Percentiles rank a stretch among this genome's conserved stretches.
Evolutionary conservation across 495 filamentous ascomycete species (phyloP).

Genomic region (Hyaloscypha hepaticicola): DNA sequence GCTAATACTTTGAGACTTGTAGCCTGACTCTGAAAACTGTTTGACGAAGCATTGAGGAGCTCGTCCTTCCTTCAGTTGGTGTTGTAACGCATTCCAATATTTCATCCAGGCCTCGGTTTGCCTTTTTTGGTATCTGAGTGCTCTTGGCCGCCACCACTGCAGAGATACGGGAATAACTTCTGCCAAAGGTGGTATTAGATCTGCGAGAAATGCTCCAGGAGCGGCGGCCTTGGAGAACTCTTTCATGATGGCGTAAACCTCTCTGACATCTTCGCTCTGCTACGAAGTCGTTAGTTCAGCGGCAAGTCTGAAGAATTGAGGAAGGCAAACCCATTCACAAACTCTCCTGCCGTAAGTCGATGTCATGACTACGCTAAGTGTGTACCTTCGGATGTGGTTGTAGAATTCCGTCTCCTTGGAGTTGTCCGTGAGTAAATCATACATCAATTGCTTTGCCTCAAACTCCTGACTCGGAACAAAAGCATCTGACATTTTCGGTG

Average conservation of each 20-base stretch:
- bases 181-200: neutral
- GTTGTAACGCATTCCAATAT: neutral
- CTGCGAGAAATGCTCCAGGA: neutral
- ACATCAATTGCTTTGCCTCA: conserved; percentile 45
- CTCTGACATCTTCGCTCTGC: neutral
- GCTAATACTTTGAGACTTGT: neutral
- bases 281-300: neutral
- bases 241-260: neutral
- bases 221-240: neutral
- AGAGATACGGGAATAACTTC: neutral
- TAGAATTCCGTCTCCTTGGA: conserved; percentile 33
- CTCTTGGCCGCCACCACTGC: neutral
- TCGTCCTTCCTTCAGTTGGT: neutral
- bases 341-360: conserved; percentile 37
- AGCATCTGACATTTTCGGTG: conserved; percentile 23
- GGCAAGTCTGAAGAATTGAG: neutral
- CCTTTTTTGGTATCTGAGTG: neutral
- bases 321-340: conserved; percentile 33
- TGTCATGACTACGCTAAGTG: conserved; percentile 37
- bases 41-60: conserved; percentile 4
- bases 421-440: conserved; percentile 37
- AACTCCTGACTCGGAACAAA: conserved; percentile 46
- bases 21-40: neutral
- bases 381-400: conserved; percentile 37
- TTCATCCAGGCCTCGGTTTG: neutral